Conservation (phyloP, 1,139 yeast genomes). For the Candida neerlandica region DNA sequence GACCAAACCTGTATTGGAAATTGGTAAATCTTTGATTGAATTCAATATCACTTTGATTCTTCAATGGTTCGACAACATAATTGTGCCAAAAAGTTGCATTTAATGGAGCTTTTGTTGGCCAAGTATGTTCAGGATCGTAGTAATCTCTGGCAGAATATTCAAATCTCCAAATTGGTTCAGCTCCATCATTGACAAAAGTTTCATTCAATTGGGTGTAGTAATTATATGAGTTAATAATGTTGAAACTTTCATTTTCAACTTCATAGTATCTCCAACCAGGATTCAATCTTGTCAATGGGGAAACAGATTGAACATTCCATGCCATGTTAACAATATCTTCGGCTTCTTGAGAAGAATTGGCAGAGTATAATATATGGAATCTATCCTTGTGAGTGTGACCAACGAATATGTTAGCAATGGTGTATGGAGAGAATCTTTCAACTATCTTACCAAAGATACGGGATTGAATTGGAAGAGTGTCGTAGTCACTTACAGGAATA, state of each 20-base stretch:
- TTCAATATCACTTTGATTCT: slow-evolving; percentile 35
- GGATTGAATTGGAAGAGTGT: slow-evolving; percentile 65
- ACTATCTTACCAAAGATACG: slow-evolving; percentile 58
- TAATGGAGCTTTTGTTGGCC: slow-evolving; percentile 56
- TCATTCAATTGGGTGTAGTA: slow-evolving; percentile 56
- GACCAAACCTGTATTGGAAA: slow-evolving; percentile 54
- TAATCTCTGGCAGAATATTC: slow-evolving; percentile 58
- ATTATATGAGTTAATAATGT: slow-evolving; percentile 60
- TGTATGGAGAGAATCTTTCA: slow-evolving; percentile 67
- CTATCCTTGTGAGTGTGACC: slow-evolving; percentile 78
- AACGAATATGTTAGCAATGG: slow-evolving; percentile 68
- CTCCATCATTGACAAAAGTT: slow-evolving; percentile 49
- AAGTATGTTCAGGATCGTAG: slow-evolving; percentile 45
- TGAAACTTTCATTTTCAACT: slow-evolving; percentile 64
- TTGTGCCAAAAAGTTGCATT: slow-evolving; percentile 63
- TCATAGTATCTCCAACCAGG: slow-evolving; percentile 77
- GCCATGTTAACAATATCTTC: slow-evolving; percentile 56
- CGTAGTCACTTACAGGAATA: slow-evolving; percentile 58
- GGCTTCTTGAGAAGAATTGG: slow-evolving; percentile 30
- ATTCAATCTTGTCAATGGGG: slow-evolving; percentile 62
- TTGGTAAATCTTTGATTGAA: slow-evolving; percentile 51
- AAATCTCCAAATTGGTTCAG: slow-evolving; percentile 56
- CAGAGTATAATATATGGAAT: slow-evolving; percentile 57
- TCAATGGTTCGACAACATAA: slow-evolving; percentile 35
- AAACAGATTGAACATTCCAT: slow-evolving; percentile 68